A percentile compares a stretch with the other conserved stretches of the same genome.
These are phyloP conservation scores for Corchorus olitorius DNA, from an alignment of 345 rosid genomes.

Conservation along the genomic window DNA sequence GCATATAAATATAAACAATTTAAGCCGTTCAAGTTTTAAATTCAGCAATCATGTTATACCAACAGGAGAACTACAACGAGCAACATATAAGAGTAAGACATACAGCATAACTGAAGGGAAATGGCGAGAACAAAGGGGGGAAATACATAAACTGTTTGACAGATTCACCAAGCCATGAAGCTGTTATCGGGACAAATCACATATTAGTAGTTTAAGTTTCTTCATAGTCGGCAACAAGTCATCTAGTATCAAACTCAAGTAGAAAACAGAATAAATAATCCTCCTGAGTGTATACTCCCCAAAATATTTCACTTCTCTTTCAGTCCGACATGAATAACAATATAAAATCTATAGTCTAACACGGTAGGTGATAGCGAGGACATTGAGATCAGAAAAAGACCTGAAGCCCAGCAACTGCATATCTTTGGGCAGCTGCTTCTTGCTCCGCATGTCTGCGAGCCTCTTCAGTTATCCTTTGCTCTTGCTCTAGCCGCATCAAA, in stretches of 20 bases:
- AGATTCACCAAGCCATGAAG: conserved; percentile 2
- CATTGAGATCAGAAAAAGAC: conserved; percentile 33
- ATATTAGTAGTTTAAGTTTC: neutral
- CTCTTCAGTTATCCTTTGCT: conserved; percentile 88
- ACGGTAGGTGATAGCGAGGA: neutral
- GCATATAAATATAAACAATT: neutral
- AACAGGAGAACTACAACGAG: neutral
- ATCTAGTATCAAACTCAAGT: conserved; percentile 13
- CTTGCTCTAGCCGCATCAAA: conserved; percentile 83
- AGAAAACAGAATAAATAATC: conserved; percentile 10
- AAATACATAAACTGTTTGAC: neutral
- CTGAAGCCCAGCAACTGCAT: conserved; percentile 66
- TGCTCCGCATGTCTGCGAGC: conserved; percentile 79
- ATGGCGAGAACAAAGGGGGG: neutral
- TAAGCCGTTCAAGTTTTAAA: neutral
- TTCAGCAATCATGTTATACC: neutral
- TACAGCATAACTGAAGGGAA: neutral
- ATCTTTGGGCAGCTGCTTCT: conserved; percentile 72
- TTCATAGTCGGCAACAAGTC: neutral
- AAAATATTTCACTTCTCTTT: neutral
- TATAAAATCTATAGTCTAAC: conserved; percentile 3
- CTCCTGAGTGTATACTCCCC: neutral
- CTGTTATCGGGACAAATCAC: neutral
- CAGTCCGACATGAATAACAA: conserved; percentile 4
- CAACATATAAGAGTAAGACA: neutral